Base-by-base conservation (phyloP, 768 basidiomycete species). In the Udeniomyces megalosporus region DNA sequence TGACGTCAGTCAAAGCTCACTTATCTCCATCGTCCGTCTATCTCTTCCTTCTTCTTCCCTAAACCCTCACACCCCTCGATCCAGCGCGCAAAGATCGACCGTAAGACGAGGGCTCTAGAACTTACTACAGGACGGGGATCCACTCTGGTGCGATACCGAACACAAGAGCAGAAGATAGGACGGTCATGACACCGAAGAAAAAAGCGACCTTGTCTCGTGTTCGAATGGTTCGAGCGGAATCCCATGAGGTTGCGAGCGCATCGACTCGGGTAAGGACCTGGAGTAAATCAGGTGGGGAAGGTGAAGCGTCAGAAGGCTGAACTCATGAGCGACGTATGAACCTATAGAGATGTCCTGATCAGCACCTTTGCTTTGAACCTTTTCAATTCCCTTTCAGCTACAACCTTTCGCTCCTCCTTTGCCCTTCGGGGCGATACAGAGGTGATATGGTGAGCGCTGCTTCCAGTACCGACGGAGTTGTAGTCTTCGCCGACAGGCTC, bases 181-280 rank as follows among this genome's bases (percentile, higher is more conserved):
- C 74, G 20, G 84, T 84, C 84, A 92, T 87, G 48, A 99, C 95
- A 31, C 91, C 87, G 69, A 88, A 81, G 75, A 96, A 87, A 77
- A 97, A 99, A 0, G 88, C 86, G 42, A 74, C 66, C 60, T 74
- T 75, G 53, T 75, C 74, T 45, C 69, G 68, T 2, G 73, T 74
- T 28, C 73, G 63, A 26, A 75, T 68, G n/a, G 70, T 71, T 48
- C 71, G 68, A 2, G 90, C 85, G 15, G 90, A 91, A 69, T 93
- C 86, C 95, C 95, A 99, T 34, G 88, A 84, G 12, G 80, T 77
- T 34, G 83, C 75, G n/a, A 99, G 75, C 1, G 78, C 78, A 26
- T 84, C 81, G 76, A 95, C 83, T 49, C 90, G 85, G 11, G 55
- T 20, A 3, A 53, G 55, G 47, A 62, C 61, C 57, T 48, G 26